A percentile compares a stretch with the other conserved stretches of the same genome.
Evolutionary conservation across 768 basidiomycete genomes (phyloP).

Genomic region (Ramaria sp.): DNA sequence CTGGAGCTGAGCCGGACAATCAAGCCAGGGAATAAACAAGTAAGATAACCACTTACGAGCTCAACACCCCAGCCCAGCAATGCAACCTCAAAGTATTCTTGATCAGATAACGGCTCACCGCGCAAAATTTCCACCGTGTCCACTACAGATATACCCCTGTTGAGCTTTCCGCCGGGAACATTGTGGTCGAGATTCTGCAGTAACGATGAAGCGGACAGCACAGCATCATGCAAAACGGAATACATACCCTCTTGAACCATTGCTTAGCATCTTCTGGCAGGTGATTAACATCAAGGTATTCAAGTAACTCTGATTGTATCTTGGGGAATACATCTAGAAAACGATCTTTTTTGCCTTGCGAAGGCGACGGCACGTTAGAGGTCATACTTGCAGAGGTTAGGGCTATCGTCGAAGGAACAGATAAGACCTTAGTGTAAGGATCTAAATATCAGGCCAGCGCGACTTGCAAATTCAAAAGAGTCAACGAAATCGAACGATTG

Average conservation of each 20-base stretch:
- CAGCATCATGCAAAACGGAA: conserved; percentile 17
- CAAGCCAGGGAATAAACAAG: neutral
- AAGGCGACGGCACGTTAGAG: neutral
- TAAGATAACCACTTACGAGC: conserved; percentile 49
- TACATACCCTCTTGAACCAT: conserved; percentile 67
- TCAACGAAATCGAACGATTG: no score
- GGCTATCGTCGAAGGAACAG: no score
- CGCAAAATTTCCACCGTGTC: conserved; percentile 87
- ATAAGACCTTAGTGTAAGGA: no score
- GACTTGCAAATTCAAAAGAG: no score
- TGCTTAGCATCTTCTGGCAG: conserved; percentile 79
- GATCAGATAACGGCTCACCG: conserved; percentile 55
- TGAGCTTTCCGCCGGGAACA: conserved; percentile 93
- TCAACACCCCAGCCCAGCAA: conserved; percentile 94
- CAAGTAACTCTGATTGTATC: conserved; percentile 71
- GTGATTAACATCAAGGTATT: conserved; percentile 50
- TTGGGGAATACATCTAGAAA: conserved; percentile 67
- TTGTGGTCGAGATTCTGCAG: conserved; percentile 47
- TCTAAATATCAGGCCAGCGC: no score
- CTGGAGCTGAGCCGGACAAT: conserved; percentile 57
- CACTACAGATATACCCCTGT: conserved; percentile 91
- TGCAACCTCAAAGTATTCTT: conserved; percentile 84
- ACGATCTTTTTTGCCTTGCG: conserved; percentile 35
- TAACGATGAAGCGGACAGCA: neutral
- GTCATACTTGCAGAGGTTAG: no score